Base-by-base conservation (phyloP, 2,329 filamentous ascomycete species). In the Aphanocladium album region DNA sequence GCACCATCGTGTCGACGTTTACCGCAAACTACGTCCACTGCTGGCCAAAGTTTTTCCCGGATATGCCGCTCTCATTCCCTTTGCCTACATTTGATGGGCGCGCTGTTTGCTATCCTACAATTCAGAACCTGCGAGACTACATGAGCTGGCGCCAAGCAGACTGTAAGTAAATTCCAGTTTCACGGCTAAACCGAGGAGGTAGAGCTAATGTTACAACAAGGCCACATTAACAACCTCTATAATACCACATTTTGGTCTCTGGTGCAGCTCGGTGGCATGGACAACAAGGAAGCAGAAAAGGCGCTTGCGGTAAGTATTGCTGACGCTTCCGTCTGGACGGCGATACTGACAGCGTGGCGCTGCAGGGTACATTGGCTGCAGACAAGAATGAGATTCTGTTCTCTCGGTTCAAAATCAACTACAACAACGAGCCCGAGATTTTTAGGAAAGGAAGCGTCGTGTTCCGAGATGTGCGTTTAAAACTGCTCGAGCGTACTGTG, bases 371-470 rank as follows among this genome's bases (percentile, higher is more conserved):
- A 0, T 75, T 96, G 1, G 85, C 93, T 3, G 81, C 86, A 2
- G 92, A 98, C 69, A 99, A 99, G 77, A 95, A 99, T 70, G 95
- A 99, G 77, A 96, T 99, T 21, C 77, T 99, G 16, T 99, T 95
- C 73, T 89, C 87, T 1, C 83, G 83, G 27, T 98, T 96, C 73
- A 85, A 87, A 2, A 93, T 98, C 71, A 99, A 99, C 76, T 99
- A 99, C 77, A 99, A 99, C 74, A 95, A 96, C 66, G 95, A 99
- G 73, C 86, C 86, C 0, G 91, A 96, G 64, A 92, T 97, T 17
- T 96, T 85, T 74, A 95, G 89, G 73, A 99, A 98, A 73, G 95
- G 95, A 5, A 98, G 91, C 66, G 89, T 97, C 2, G 76, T 98
- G 5, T 95, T 93, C 72, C 84, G 93, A 67, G 89, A 95, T 72